Evolutionary conservation across 176 grass and related monocot species (phyloP).

Genomic region (Avena sativa): DNA sequence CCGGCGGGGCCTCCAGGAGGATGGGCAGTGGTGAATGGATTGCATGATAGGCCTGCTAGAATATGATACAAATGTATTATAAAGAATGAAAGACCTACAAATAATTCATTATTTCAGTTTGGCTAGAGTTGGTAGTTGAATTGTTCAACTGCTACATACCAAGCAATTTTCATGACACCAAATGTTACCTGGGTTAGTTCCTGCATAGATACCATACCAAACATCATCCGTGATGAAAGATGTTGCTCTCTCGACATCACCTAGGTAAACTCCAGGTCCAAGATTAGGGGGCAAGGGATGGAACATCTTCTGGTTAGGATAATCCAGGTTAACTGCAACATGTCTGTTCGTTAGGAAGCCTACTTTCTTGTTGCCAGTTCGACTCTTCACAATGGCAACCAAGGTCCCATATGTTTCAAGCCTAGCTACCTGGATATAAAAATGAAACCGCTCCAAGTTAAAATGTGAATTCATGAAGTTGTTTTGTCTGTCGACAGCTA

Average conservation of each 20-base stretch:
- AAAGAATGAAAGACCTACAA: background rate
- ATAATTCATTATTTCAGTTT: background rate
- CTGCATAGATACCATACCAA: conserved; percentile 93
- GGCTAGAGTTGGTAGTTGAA: background rate
- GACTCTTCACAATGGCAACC: conserved; percentile 93
- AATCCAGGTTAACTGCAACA: conserved; percentile 96
- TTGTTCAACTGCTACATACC: background rate
- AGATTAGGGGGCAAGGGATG: conserved; percentile 98
- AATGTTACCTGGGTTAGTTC: conserved; percentile 85
- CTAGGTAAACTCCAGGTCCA: conserved; percentile 95
- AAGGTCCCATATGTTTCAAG: conserved; percentile 95
- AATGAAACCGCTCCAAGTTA: conserved; percentile 10
- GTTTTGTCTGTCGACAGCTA: background rate
- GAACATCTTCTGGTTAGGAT: conserved; percentile 99
- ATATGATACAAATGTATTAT: background rate
- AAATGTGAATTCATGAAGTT: conserved; percentile 12
- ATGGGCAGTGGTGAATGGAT: background rate
- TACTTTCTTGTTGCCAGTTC: conserved; percentile 89
- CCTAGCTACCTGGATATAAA: conserved; percentile 78
- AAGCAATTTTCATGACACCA: background rate
- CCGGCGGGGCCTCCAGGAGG: too few species aligned
- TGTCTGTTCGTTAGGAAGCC: conserved; percentile 94
- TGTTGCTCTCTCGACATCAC: conserved; percentile 88
- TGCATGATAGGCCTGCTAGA: background rate
- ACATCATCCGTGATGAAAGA: conserved; percentile 99